phyloP scores from a whole-genome alignment of 352 stramenopile genomes.

The Blastocystis sp. region DNA sequence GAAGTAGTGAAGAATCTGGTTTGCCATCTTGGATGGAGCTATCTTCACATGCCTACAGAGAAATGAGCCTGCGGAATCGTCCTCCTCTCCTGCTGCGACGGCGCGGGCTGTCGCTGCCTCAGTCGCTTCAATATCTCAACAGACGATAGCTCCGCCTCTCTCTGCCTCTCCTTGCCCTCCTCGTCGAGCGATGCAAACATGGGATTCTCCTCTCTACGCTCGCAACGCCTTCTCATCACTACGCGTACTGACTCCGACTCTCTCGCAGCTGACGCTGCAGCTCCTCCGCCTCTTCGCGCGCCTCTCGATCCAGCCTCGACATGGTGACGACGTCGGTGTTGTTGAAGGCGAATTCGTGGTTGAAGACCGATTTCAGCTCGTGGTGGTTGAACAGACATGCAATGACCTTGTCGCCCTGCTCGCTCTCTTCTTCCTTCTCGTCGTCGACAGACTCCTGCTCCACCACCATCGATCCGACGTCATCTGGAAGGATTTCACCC shows the following conservation, averaged over 20 bases:
- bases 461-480: conserved; percentile 65
- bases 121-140: not conserved
- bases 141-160: not conserved
- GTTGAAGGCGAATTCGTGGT: conserved; percentile 73
- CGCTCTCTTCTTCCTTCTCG: conserved; percentile 64
- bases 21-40: not conserved
- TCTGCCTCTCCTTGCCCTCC: not conserved
- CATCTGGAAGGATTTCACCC: conserved; percentile 66
- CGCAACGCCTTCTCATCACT: not conserved
- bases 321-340: conserved; percentile 44
- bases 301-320: conserved; percentile 30
- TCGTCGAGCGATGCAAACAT: not conserved
- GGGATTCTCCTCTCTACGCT: conserved; percentile 30
- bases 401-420: conserved; percentile 77
- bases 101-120: not conserved
- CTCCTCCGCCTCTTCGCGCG: conserved; percentile 5
- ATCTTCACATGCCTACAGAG: not conserved
- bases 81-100: not conserved
- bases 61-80: not conserved
- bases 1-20: conserved; percentile 46
- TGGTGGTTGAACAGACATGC: conserved; percentile 80
- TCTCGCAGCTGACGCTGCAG: conserved; percentile 4
- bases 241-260: not conserved
- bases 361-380: conserved; percentile 84
- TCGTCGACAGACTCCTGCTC: conserved; percentile 8